Evolutionary conservation across 495 filamentous ascomycete genomes (phyloP).

Genomic region (Aspergillus coremiiformis): DNA sequence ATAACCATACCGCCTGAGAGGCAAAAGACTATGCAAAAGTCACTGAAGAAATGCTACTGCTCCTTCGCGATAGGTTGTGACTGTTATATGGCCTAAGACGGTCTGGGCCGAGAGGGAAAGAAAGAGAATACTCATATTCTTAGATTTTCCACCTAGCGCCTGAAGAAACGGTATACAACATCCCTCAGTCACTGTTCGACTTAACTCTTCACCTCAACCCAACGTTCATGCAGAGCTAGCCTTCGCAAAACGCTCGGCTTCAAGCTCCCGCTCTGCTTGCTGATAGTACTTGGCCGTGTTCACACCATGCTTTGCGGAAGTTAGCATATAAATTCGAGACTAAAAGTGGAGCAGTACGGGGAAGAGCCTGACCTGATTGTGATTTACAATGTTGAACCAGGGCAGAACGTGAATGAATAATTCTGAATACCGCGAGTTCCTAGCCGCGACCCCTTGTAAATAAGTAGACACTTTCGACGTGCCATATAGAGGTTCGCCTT

Average conservation of each 20-base stretch:
- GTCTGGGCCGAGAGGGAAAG: background rate
- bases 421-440: conserved; percentile 86
- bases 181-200: conserved; percentile 8
- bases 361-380: conserved; percentile 55
- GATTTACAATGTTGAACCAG: conserved; percentile 97
- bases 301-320: conserved; percentile 65
- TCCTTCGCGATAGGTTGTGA: background rate
- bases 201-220: conserved; percentile 1
- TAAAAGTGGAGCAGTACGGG: background rate
- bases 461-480: conserved; percentile 66
- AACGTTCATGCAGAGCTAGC: conserved; percentile 20
- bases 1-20: background rate
- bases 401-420: conserved; percentile 77
- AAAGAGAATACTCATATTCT: background rate
- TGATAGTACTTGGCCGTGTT: conserved; percentile 98
- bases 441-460: conserved; percentile 85
- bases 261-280: conserved; percentile 90
- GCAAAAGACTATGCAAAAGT: background rate
- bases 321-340: conserved; percentile 9
- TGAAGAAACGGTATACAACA: conserved; percentile 26
- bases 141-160: background rate
- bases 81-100: background rate
- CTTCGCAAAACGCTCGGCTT: conserved; percentile 54
- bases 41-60: background rate
- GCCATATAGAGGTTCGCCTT: conserved; percentile 85